Conservation (phyloP, 139 green algal species). For the Diplosphaera chodatii region DNA sequence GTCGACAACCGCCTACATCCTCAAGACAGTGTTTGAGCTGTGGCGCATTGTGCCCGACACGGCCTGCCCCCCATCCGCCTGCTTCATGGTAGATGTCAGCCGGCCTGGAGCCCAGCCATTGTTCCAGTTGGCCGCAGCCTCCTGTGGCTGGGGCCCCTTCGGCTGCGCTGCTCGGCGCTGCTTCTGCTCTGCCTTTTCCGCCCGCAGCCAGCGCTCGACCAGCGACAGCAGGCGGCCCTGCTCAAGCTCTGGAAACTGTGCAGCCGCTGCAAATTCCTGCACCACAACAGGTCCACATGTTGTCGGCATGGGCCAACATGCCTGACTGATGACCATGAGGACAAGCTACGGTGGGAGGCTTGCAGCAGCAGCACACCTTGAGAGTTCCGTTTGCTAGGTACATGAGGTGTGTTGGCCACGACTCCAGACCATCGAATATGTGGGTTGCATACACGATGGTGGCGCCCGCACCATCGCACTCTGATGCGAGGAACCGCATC, state of each 20-base stretch:
- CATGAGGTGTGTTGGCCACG: constrained; percentile 89
- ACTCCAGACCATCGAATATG: constrained; percentile 97
- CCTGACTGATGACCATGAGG: too few species aligned
- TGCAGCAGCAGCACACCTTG: constrained; percentile 5
- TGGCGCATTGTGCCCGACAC: not conserved
- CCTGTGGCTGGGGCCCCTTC: constrained; percentile 25
- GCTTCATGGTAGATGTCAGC: constrained; percentile 45
- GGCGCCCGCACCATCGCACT: constrained; percentile 57
- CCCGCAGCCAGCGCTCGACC: constrained; percentile 41
- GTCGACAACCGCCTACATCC: constrained; percentile 34
- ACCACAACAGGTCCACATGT: not conserved
- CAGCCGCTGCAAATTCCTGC: constrained; percentile 19
- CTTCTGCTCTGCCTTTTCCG: constrained; percentile 36
- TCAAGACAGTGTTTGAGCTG: constrained; percentile 77
- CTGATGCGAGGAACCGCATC: constrained; percentile 74
- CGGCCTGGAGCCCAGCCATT: constrained; percentile 75
- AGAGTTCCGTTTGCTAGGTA: constrained; percentile 74
- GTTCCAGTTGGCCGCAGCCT: constrained; percentile 56
- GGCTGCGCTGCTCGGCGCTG: constrained; percentile 13
- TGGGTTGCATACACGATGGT: constrained; percentile 96
- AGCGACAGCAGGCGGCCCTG: constrained; percentile 52
- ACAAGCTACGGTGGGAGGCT: too few species aligned
- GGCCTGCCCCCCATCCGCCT: not conserved
- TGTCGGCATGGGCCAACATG: too few species aligned
- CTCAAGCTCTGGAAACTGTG: constrained; percentile 45